Conservation (phyloP, 2,329 filamentous ascomycete genomes). For the Sclerotinia trifoliorum region DNA sequence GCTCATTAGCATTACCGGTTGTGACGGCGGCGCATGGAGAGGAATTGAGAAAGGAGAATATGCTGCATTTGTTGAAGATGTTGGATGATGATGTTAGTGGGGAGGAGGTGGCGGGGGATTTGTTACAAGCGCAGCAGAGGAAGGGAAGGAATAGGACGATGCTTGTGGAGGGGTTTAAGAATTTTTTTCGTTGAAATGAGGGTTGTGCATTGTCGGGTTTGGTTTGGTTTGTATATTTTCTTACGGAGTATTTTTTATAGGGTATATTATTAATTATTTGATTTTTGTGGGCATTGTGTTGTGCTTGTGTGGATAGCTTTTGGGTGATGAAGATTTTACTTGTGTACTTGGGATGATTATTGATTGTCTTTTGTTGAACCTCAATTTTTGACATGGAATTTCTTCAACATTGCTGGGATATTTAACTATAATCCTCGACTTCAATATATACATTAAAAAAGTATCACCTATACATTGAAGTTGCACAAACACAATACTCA, state of each 20-base stretch:
- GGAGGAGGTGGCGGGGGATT: constrained; percentile 20
- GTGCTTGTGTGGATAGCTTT: neutral
- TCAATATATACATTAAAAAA: too few species aligned
- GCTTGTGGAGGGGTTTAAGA: constrained; percentile 35
- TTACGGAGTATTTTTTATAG: too few species aligned
- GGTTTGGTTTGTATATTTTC: neutral
- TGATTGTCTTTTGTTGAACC: neutral
- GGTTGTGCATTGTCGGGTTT: neutral
- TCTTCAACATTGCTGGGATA: neutral
- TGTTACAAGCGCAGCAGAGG: constrained; percentile 23
- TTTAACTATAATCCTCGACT: too few species aligned
- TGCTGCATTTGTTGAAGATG: constrained; percentile 17
- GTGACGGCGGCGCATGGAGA: constrained; percentile 27
- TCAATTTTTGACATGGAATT: neutral
- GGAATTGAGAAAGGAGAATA: constrained; percentile 33
- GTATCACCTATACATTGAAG: too few species aligned
- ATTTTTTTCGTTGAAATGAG: constrained; percentile 34
- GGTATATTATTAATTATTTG: neutral
- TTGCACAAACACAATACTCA: too few species aligned
- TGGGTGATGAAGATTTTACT: too few species aligned
- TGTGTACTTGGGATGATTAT: neutral
- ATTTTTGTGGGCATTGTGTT: too few species aligned
- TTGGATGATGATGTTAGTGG: constrained; percentile 18
- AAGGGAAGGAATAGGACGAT: constrained; percentile 30
- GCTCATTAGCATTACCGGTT: constrained; percentile 26